These are phyloP conservation scores for Kwoniella mangroviensis DNA, from an alignment of 768 basidiomycete genomes.

Conservation along the genomic window DNA sequence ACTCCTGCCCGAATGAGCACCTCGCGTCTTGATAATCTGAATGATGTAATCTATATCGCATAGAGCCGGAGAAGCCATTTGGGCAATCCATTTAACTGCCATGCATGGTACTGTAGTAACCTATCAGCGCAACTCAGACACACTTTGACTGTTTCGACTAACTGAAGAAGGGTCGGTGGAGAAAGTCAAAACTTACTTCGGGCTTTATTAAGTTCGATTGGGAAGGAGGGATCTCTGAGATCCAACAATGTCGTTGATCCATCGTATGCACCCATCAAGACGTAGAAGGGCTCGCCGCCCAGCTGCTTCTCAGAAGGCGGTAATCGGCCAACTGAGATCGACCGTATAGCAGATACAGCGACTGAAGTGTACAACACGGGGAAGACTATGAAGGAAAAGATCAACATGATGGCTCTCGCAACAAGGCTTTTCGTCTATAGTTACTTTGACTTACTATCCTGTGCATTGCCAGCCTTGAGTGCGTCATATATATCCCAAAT, in stretches of 20 bases:
- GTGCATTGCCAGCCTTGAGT: conserved; percentile 22
- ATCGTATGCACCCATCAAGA: conserved; percentile 38
- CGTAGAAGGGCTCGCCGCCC: conserved; percentile 35
- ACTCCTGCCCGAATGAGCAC: conserved; percentile 5
- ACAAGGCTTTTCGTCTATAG: too few relatives aligned
- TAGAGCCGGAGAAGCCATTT: conserved; percentile 28
- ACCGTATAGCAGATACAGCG: conserved; percentile 31
- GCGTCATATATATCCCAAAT: conserved; percentile 54
- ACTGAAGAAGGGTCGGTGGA: too few relatives aligned
- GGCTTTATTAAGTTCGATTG: conserved; percentile 31
- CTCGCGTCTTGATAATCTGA: conserved; percentile 27
- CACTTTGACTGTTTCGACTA: too few relatives aligned
- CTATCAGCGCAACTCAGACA: neutral
- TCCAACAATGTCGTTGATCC: conserved; percentile 37
- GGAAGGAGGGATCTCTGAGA: conserved; percentile 32
- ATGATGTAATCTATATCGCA: conserved; percentile 39
- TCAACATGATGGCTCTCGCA: too few relatives aligned
- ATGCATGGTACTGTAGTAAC: conserved; percentile 26
- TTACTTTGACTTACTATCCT: conserved; percentile 21
- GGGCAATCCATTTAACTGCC: conserved; percentile 40
- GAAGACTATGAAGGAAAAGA: conserved; percentile 19
- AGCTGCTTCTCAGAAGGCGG: conserved; percentile 29
- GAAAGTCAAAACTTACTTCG: conserved; percentile 39
- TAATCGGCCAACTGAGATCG: conserved; percentile 23
- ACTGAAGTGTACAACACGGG: conserved; percentile 36